Base-by-base conservation (phyloP, 2,329 filamentous ascomycete genomes). In the Claviceps fusiformis region DNA sequence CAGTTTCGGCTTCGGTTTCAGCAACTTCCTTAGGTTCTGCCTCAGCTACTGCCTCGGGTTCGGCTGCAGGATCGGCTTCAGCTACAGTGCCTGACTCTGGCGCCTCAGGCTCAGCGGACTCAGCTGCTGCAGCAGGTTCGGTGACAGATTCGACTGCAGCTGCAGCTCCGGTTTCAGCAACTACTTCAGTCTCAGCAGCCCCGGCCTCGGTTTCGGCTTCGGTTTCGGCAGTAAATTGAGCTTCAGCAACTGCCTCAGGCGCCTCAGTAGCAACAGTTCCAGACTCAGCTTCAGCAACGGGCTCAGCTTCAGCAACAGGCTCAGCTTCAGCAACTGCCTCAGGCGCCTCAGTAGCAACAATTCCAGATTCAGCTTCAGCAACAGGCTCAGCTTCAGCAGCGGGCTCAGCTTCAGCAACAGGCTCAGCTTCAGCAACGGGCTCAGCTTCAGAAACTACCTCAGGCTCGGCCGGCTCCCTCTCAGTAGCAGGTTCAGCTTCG, bases 181-280 rank as follows among this genome's bases (percentile, higher is more conserved):
- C 31, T 4, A 17, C 10, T 11, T 50, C 43, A 2, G 51, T 11
- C 11, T 56, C 31, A 24, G 10, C 47, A 5, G 41, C 3, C 6
- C 33, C 45, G 6, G 8, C 44, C 5, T 33, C 37, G 6, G 44
- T 2, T 46, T 54, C 44, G 13, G 24, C 48, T 11, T 29, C 24
- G 7, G 13, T 6, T 5, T 19, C 24, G 4, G 13, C 24, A 17
- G 8, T 29, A 15, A 27, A 7, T 13, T 52, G 50, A 24, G 33
- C 41, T 37, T 50, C 51, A 50, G 43, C 55, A 50, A 44, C 46
- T 44, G 50, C n/a, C 11, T 19, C 54, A 5, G 54, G 54, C 24
- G 24, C 24, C 3, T 45, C 46, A 19, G 54, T 17, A 15, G 55
- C 29, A 33, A 3, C 27, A 10, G 47, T 15, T 37, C 11, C 41